Percentiles rank a stretch among this genome's conserved stretches.
Conservation (phyloP, 2,329 filamentous ascomycete species). For the Penicillium freii region DNA sequence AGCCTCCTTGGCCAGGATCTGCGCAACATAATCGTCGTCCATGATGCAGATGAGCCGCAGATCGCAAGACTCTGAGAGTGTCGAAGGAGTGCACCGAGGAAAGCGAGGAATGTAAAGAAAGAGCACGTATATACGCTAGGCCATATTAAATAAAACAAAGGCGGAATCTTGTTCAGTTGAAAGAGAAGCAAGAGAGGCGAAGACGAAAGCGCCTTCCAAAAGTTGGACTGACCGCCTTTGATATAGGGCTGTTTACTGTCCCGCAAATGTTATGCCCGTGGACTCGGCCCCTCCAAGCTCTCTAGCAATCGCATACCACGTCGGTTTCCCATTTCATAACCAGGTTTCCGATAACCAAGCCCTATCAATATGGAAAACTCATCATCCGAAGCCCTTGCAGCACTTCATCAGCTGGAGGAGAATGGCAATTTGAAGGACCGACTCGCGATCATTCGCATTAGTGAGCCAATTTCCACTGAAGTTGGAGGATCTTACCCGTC, state of each 20-base stretch:
- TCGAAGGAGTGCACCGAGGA: not conserved
- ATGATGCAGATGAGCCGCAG: conserved; percentile 40
- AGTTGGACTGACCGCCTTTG: conserved; percentile 11
- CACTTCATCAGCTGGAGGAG: conserved; percentile 49
- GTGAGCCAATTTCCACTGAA: conserved; percentile 65
- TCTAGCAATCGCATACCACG: not conserved
- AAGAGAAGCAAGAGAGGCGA: not conserved
- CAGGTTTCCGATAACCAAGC: not conserved
- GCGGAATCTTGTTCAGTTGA: not conserved
- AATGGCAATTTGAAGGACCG: conserved; percentile 49
- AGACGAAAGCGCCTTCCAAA: conserved; percentile 6
- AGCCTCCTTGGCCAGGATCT: conserved; percentile 77
- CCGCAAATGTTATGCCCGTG: not conserved
- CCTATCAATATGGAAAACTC: conserved; percentile 19
- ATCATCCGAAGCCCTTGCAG: conserved; percentile 29
- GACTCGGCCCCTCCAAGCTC: not conserved
- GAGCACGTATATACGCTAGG: not conserved
- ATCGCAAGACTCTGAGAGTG: not conserved
- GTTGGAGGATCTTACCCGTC: conserved; percentile 27
- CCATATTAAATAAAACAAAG: not conserved
- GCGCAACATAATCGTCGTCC: conserved; percentile 64
- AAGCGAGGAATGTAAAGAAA: not conserved
- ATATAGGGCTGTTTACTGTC: conserved; percentile 11
- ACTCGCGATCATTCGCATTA: conserved; percentile 73
- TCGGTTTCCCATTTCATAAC: not conserved